phyloP scores from a whole-genome alignment of 2,329 filamentous ascomycete species.

The Paecilomyces formosus region DNA sequence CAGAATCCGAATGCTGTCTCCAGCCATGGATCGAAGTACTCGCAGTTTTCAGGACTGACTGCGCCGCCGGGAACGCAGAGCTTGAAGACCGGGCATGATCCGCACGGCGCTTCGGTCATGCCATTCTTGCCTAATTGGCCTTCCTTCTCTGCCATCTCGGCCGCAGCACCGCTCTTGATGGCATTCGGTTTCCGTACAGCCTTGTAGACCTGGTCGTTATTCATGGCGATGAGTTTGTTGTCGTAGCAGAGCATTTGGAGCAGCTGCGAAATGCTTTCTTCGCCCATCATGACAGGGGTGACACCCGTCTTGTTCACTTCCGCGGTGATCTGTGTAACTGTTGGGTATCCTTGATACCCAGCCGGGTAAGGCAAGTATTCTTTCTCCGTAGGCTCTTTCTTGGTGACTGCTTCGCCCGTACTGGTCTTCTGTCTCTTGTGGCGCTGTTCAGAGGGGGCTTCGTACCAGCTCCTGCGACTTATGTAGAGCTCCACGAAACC shows the following conservation, averaged over 20 bases:
- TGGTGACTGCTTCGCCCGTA: conserved; percentile 23
- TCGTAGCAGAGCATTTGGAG: conserved; percentile 87
- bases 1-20: conserved; percentile 32
- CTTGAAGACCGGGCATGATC: conserved; percentile 85
- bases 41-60: conserved; percentile 81
- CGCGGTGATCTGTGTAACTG: conserved; percentile 66
- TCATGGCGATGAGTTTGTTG: conserved; percentile 63
- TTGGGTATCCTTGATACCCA: conserved; percentile 72
- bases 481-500: conserved; percentile 67
- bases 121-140: conserved; percentile 56
- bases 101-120: conserved; percentile 83
- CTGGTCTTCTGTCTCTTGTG: conserved; percentile 35
- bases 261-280: conserved; percentile 75
- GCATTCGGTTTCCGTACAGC: conserved; percentile 33
- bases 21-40: conserved; percentile 86
- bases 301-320: conserved; percentile 63
- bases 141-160: conserved; percentile 25
- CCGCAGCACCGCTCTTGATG: conserved; percentile 23
- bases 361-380: conserved; percentile 47
- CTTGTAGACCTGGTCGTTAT: conserved; percentile 44
- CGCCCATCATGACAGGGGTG: conserved; percentile 60
- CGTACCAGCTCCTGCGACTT: conserved; percentile 63
- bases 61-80: conserved; percentile 86
- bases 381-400: conserved; percentile 20
- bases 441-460: conserved; percentile 34